These are phyloP conservation scores for Erodium moschatum DNA, from an alignment of 441 rosid species.

Conservation along the genomic window DNA sequence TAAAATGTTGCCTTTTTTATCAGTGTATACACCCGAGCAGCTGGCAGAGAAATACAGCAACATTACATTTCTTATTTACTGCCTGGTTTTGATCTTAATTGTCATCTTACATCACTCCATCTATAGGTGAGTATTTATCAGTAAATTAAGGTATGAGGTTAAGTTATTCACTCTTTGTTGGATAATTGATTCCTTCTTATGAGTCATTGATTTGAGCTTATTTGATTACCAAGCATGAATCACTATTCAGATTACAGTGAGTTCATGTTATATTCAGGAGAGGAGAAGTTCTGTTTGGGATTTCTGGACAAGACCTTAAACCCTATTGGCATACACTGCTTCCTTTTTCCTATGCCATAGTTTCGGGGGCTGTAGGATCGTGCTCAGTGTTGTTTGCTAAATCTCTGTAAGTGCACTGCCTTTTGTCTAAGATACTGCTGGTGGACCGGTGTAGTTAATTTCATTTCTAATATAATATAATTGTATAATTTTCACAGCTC, in stretches of 20 bases:
- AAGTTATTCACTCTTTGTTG: background rate
- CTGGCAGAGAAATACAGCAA: conserved; percentile 90
- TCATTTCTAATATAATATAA: conserved; percentile 3
- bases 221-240: background rate
- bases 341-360: conserved; percentile 92
- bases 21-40: conserved; percentile 93
- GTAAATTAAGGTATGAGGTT: background rate
- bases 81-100: conserved; percentile 54
- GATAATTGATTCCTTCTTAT: background rate
- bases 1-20: conserved; percentile 10
- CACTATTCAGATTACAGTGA: conserved; percentile 15
- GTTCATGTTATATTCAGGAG: conserved; percentile 43
- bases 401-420: conserved; percentile 65
- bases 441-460: conserved; percentile 15
- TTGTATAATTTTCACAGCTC: conserved; percentile 37
- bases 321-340: conserved; percentile 78
- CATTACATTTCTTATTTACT: conserved; percentile 70
- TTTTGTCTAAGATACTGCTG: conserved; percentile 1
- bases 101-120: conserved; percentile 64
- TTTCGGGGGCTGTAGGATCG: conserved; percentile 94
- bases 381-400: conserved; percentile 94
- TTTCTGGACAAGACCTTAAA: conserved; percentile 62
- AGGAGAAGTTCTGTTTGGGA: conserved; percentile 64
- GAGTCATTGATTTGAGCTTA: background rate
- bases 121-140: conserved; percentile 45